Evolutionary conservation across 768 basidiomycete genomes (phyloP), one percentile per base, ranked within the genome.

Genomic region (Trametes meyenii): DNA sequence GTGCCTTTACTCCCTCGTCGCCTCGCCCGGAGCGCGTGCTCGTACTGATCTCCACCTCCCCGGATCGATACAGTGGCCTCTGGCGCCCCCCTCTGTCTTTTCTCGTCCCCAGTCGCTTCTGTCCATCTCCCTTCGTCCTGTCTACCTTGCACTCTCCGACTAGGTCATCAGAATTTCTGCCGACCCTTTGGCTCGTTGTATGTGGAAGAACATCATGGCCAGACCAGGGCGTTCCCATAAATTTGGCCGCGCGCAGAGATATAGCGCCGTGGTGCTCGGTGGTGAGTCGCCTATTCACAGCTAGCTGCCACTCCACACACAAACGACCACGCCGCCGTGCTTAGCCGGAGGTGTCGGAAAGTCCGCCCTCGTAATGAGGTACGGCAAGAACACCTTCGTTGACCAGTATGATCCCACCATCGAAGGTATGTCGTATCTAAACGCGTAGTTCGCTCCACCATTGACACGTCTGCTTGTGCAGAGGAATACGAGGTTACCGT

Each of bases 261-360:
- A 55, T 40, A 89, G 85, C 71, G 84, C 87, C 23, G 90, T 92
- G 60, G 88, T 93, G 46, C 85, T 93, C 53, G 91, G 91, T 68
- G 90, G 90, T 90, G 67, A 64, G 82, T 73, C 33, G 29, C 8
- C 50, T 24, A 48, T 26, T 6, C 26, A 13, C 21, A 12, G 42
- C 42, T 19, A 45, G 13, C 3, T 21, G 16, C 11, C 24, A 3
- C 44, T 21, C 12, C 12, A n/a, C 19, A 45, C 24, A n/a, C 21
- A 24, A 8, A 21, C 21, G 63, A 39, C 45, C 48, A 12, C 17
- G 16, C 38, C 36, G 43, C 14, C 29, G 3, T 3, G 29, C 8
- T 8, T 66, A 92, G 91, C 91, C 70, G 92, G 92, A 69, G 92
- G 92, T 23, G 92, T 94, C 55, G 92, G 92, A 50, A 94, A 94